Evolutionary conservation across 2,329 filamentous ascomycete species (phyloP).

Genomic region (Alternaria burnsii): DNA sequence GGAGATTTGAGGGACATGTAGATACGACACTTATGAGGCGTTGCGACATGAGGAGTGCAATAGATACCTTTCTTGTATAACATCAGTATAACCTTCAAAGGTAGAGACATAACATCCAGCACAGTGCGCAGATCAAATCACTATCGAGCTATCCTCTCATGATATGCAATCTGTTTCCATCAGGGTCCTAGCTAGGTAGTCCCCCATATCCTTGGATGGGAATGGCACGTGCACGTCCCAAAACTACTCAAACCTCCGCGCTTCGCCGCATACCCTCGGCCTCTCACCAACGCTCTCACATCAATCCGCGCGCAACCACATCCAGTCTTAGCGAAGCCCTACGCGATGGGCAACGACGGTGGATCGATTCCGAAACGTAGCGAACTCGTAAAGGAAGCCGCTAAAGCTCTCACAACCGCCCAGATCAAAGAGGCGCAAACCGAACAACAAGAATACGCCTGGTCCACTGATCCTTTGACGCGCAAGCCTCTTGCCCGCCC

Average conservation of each 20-base stretch:
- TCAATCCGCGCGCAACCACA: slow-evolving; percentile 1
- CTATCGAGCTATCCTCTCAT: neutral
- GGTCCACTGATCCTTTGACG: slow-evolving; percentile 88
- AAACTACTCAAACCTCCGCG: slow-evolving; percentile 30
- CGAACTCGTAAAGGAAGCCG: slow-evolving; percentile 94
- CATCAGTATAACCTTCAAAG: slow-evolving; percentile 7
- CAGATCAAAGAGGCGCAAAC: slow-evolving; percentile 88
- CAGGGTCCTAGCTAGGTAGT: neutral
- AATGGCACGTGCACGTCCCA: slow-evolving; percentile 21
- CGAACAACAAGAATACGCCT: slow-evolving; percentile 85
- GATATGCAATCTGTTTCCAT: neutral
- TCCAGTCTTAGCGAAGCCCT: neutral
- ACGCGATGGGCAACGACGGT: slow-evolving; percentile 92
- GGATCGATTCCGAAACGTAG: slow-evolving; percentile 93
- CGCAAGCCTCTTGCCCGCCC: slow-evolving; percentile 75
- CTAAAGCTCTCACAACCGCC: slow-evolving; percentile 79
- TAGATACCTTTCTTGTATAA: slow-evolving; percentile 9
- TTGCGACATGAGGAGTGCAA: neutral
- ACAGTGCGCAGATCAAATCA: neutral
- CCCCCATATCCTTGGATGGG: neutral
- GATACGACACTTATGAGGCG: neutral
- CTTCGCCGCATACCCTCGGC: slow-evolving; percentile 29
- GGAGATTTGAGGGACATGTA: slow-evolving; percentile 7
- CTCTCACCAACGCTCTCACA: slow-evolving; percentile 3
- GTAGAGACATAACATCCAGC: neutral